Evolutionary conservation across 257 asterid species (phyloP), one percentile per base, ranked within the genome.

Genomic region (Cynanchum wilfordii): DNA sequence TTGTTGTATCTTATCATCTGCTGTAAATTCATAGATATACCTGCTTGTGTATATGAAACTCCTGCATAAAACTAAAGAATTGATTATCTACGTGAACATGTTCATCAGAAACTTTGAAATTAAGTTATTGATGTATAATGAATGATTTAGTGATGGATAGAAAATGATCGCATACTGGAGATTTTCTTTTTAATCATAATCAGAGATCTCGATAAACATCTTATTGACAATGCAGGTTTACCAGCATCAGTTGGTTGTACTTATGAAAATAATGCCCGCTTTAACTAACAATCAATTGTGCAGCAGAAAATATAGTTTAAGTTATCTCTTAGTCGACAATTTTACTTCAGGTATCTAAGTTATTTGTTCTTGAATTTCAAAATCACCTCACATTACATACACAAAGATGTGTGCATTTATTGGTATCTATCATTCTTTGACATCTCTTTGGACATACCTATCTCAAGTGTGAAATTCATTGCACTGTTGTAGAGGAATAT

Each of bases 401-500:
- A 16, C 15, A 11, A 2, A 10, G 38, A 58, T 25, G 29, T 8
- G 12, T 5, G 10, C n/a, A 27, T 50, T 36, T 47, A 10, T 57
- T 27, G 67, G 24, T 75, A 60, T 75, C 79, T 72, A 73, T 57
- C 66, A 38, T 69, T 40, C 69, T 76, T 65, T 64, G 49, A 19
- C 16, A 12, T 70, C 51, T 75, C 76, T 74, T 74, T 40, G 72
- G 58, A 51, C 69, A 49, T 73, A 44, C 64, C 69, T 59, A 29
- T 40, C 5, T 69, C 80, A 65, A 55, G 66, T 38, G 70, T 59
- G 57, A 52, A 44, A 33, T 29, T 29, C 38, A 17, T 16, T 76
- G 60, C 17, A 47, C 29, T 63, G 59, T 38, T 75, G 76, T 82
- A 92, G 99, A 86, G 91, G 94, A 92, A 82, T 92, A 90, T 81